A percentile compares a stretch with the other conserved stretches of the same genome.
Conservation (phyloP, 2,329 filamentous ascomycete species). For the Fusarium subglutinans region DNA sequence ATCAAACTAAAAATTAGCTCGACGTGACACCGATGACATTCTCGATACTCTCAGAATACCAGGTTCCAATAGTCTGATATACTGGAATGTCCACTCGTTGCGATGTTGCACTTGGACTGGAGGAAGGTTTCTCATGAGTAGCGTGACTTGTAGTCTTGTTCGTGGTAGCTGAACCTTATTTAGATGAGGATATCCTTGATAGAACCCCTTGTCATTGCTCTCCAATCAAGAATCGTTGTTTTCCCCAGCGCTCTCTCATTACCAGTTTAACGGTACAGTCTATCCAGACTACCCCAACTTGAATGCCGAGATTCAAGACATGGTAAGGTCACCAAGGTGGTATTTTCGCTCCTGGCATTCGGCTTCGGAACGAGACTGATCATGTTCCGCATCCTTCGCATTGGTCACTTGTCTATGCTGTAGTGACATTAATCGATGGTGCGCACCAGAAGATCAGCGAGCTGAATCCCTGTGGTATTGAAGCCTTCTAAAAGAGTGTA, state of each 20-base stretch:
- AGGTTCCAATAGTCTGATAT: neutral
- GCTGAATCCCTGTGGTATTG: neutral
- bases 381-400: neutral
- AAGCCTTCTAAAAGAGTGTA: neutral
- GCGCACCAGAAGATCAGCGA: conserved; percentile 3
- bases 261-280: conserved; percentile 24
- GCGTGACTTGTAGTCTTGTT: conserved; percentile 14
- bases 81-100: neutral
- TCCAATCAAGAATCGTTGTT: conserved; percentile 31
- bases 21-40: neutral
- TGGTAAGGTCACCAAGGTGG: conserved; percentile 16
- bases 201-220: conserved; percentile 16
- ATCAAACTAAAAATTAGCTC: neutral
- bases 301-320: conserved; percentile 24
- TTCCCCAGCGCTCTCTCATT: conserved; percentile 6
- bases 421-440: neutral
- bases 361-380: conserved; percentile 10
- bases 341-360: conserved; percentile 14
- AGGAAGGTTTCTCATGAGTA: conserved; percentile 11
- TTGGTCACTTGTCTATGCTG: neutral
- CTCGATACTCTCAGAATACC: neutral
- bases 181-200: conserved; percentile 25
- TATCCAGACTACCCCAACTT: conserved; percentile 12
- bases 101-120: conserved; percentile 1
- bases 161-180: conserved; percentile 36